These are phyloP conservation scores for Solanum ossicruentum DNA, from an alignment of 257 asterid species.

Conservation along the genomic window DNA sequence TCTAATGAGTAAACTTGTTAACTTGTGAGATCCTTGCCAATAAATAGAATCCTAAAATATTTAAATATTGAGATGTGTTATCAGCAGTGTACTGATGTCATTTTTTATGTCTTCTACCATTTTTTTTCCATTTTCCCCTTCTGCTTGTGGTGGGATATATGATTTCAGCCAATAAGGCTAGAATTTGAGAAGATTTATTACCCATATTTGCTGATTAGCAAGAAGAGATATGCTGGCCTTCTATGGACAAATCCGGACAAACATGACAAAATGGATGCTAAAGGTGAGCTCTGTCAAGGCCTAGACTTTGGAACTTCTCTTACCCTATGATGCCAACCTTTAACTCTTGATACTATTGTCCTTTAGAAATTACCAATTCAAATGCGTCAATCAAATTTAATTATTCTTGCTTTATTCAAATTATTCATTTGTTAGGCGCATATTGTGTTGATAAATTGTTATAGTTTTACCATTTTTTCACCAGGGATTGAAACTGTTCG, in stretches of 20 bases:
- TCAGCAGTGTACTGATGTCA: neutral
- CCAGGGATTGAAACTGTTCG: constrained; percentile 96
- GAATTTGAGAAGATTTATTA: constrained; percentile 96
- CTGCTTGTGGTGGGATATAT: constrained; percentile 1
- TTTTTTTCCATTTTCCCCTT: neutral
- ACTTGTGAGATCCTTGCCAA: neutral
- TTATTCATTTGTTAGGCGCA: neutral
- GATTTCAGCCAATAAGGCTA: constrained; percentile 76
- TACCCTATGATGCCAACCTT: neutral
- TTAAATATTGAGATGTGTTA: neutral
- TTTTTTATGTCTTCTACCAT: neutral
- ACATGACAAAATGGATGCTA: constrained; percentile 94
- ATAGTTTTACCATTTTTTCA: constrained; percentile 2
- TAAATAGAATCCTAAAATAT: neutral
- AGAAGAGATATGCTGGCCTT: constrained; percentile 99
- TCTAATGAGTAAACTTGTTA: neutral
- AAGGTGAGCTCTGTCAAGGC: constrained; percentile 49
- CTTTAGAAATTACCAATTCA: neutral
- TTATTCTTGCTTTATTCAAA: neutral
- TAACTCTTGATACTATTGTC: neutral
- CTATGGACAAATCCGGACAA: constrained; percentile 91
- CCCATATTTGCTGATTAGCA: constrained; percentile 89
- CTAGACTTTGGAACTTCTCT: neutral
- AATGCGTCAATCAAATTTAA: neutral
- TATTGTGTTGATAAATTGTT: neutral